Base-by-base conservation (phyloP, 108 stramenopile genomes). In the Schizochytrium sp. region DNA sequence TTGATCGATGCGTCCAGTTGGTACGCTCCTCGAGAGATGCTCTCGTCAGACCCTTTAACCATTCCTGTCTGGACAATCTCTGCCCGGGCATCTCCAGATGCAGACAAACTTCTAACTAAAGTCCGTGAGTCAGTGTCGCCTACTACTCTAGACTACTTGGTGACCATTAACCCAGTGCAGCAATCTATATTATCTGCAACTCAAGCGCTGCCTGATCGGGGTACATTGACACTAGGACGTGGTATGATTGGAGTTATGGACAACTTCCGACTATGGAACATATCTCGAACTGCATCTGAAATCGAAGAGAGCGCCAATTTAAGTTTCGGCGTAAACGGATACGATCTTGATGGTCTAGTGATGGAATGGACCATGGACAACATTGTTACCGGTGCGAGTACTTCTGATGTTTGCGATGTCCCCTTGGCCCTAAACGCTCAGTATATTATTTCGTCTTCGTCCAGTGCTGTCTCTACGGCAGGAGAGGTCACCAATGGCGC, bases 201-300 rank as follows among this genome's bases (percentile, higher is more conserved):
- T 7, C 64, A 44, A 8, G 5, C 64, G 64, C 64, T 69, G 40
- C 64, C 64, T 7, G 64, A 69, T 38, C 64, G 64, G 5, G 64
- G 64, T 7, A 69, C 64, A 8, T 44, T 69, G 7, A 69, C 12
- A 5, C 42, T 38, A 8, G 64, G 64, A 7, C 64, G 64, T 2
- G 64, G 64, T 44, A 69, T 69, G 64, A 69, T 69, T 69, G 64
- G 64, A 38, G 64, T 69, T 44, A 15, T 69, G 1, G 64, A 69
- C 64, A 69, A 69, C 44, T 7, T 69, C 12, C 64, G 64, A 69
- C 42, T 69, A 7, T 69, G 64, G 64, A 69, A 69, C 44, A 44
- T 69, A 7, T 28, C 64, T 38, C 64, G 64, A 8, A 44, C 64
- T 0, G 28, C 64, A 7, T 8, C 8, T 2, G 64, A 7, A 38